Percentiles rank a stretch among this genome's conserved stretches.
phyloP scores from a whole-genome alignment of 2,329 filamentous ascomycete species.

The Diaporthe caulivora region DNA sequence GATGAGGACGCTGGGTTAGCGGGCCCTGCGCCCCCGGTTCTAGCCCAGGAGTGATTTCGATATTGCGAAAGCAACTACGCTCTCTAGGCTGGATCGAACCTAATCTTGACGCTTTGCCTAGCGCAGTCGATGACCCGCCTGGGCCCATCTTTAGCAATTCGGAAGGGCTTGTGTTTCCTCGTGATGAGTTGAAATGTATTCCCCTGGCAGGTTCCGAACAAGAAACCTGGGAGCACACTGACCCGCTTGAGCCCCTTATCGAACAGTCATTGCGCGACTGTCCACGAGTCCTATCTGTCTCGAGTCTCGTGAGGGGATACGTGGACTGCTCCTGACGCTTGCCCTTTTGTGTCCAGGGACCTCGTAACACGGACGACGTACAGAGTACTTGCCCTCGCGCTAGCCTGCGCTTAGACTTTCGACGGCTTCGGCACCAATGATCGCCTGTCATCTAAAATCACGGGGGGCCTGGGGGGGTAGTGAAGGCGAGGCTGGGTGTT shows the following conservation, averaged over 20 bases:
- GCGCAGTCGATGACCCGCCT: conserved; percentile 6
- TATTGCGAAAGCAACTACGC: neutral
- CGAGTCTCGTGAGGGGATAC: neutral
- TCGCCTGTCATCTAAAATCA: conserved; percentile 10
- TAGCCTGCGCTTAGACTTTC: conserved; percentile 26
- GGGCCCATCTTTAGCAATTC: conserved; percentile 24
- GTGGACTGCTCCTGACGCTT: conserved; percentile 18
- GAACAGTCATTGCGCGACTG: conserved; percentile 10
- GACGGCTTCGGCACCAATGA: conserved; percentile 5
- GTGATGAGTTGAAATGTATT: conserved; percentile 24
- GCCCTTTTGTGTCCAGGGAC: conserved; percentile 11
- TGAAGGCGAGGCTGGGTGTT: neutral
- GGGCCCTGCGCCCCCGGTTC: neutral
- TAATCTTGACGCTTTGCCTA: conserved; percentile 30
- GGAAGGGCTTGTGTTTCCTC: conserved; percentile 16
- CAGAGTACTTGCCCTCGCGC: conserved; percentile 12
- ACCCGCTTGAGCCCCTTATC: conserved; percentile 18
- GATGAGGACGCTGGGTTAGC: neutral
- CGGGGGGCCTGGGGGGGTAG: conserved; percentile 12
- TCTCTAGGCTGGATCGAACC: conserved; percentile 25
- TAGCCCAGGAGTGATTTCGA: conserved; percentile 9
- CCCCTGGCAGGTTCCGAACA: neutral
- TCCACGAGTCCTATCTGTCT: neutral
- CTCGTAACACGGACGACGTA: conserved; percentile 24
- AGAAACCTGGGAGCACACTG: conserved; percentile 6